Evolutionary conservation across 192 early-diverging fungal genomes (phyloP).

Genomic region (Podila epicladia): DNA sequence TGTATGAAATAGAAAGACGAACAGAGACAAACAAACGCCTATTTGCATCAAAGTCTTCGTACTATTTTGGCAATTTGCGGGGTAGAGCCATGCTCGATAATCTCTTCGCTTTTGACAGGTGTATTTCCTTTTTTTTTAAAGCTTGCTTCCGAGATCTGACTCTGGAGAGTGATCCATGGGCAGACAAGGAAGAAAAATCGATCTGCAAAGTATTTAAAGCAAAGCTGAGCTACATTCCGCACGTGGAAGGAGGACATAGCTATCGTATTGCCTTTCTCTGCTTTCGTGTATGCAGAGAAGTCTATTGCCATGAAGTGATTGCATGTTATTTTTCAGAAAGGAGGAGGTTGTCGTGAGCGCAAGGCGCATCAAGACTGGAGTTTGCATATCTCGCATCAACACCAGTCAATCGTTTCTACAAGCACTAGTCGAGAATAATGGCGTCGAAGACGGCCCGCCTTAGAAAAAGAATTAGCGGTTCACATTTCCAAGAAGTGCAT

Average conservation of each 20-base stretch:
- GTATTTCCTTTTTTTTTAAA: not conserved
- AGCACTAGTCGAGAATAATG: slow-evolving; percentile 1
- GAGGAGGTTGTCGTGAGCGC: not conserved
- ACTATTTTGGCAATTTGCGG: slow-evolving; percentile 2
- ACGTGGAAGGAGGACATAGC: too few relatives aligned
- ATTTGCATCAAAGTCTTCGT: not conserved
- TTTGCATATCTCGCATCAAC: slow-evolving; percentile 11
- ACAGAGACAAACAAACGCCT: not conserved
- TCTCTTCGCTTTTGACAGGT: not conserved
- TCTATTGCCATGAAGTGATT: too few relatives aligned
- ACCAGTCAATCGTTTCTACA: slow-evolving; percentile 15
- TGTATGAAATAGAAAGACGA: not conserved
- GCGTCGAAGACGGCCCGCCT: not conserved
- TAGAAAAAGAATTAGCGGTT: too few relatives aligned
- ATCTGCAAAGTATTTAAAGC: too few relatives aligned
- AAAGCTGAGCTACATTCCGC: too few relatives aligned
- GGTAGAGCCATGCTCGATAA: not conserved
- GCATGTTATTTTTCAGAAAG: not conserved
- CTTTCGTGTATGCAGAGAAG: too few relatives aligned
- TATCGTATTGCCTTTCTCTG: too few relatives aligned
- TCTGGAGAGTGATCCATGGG: not conserved
- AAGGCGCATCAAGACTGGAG: not conserved
- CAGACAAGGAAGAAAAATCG: not conserved
- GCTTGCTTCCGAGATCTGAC: not conserved
- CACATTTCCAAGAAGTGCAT: not conserved